These are phyloP conservation scores for Hypsizygus ulmarius DNA, from an alignment of 1,284 basidiomycete genomes.

Conservation along the genomic window DNA sequence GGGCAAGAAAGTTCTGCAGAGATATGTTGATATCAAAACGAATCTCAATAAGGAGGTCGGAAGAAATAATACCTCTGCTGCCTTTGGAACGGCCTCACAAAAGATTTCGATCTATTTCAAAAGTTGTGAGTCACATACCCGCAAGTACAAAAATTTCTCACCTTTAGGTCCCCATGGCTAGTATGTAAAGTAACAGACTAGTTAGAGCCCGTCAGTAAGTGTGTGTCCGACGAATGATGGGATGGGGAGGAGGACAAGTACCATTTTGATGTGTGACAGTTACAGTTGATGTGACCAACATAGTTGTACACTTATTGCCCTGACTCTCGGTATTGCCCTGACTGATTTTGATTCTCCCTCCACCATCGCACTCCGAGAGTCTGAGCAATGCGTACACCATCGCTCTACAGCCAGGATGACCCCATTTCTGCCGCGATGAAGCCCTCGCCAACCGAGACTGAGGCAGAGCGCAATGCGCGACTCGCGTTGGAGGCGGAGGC, in stretches of 20 bases:
- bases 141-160: conserved; percentile 26
- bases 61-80: conserved; percentile 71
- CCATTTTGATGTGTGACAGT: conserved; percentile 31
- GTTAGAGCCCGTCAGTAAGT: conserved; percentile 14
- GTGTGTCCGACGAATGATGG: conserved; percentile 22
- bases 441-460: conserved; percentile 65
- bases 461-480: conserved; percentile 55
- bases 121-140: conserved; percentile 5
- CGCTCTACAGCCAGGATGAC: conserved; percentile 69
- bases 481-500: conserved; percentile 68
- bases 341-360: conserved; percentile 23
- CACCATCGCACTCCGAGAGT: conserved; percentile 34
- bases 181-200: conserved; percentile 97
- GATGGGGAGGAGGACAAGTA: conserved; percentile 28
- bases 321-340: conserved; percentile 6
- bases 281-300: conserved; percentile 28
- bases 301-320: conserved; percentile 12
- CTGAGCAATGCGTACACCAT: conserved; percentile 54
- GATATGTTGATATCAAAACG: conserved; percentile 3
- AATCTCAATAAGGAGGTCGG: background rate
- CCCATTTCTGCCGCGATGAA: conserved; percentile 67
- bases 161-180: conserved; percentile 92
- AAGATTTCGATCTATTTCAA: conserved; percentile 85
- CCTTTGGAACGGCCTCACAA: conserved; percentile 92
- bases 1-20: conserved; percentile 87